Percentiles rank a stretch among this genome's conserved stretches.
These are phyloP conservation scores for Phytophthora kernoviae DNA, from an alignment of 352 stramenopile species.

Conservation along the genomic window DNA sequence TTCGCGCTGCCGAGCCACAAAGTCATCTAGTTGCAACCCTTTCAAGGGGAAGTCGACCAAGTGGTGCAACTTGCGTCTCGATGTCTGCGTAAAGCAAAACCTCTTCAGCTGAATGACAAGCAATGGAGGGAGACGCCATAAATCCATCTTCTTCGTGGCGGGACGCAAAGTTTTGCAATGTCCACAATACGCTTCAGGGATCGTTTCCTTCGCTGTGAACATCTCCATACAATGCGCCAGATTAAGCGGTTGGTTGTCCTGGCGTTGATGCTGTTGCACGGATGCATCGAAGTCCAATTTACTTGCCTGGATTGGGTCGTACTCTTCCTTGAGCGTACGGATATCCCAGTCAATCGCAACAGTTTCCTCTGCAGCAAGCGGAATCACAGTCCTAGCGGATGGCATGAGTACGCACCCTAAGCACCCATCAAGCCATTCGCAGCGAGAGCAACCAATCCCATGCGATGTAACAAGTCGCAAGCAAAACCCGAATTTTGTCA, in stretches of 20 bases:
- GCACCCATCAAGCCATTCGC: slow-evolving; percentile 88
- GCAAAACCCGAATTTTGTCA: slow-evolving; percentile 86
- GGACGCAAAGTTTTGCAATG: slow-evolving; percentile 91
- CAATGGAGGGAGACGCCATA: slow-evolving; percentile 97
- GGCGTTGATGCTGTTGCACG: slow-evolving; percentile 62
- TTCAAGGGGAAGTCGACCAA: slow-evolving; percentile 96
- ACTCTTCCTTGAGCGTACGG: slow-evolving; percentile 85
- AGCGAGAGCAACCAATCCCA: slow-evolving; percentile 86
- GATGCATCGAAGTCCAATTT: slow-evolving; percentile 77
- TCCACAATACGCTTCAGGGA: slow-evolving; percentile 81
- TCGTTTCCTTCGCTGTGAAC: slow-evolving; percentile 83
- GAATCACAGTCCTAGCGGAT: slow-evolving; percentile 43
- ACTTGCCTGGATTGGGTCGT: slow-evolving; percentile 84
- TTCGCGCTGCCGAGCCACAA: slow-evolving; percentile 69
- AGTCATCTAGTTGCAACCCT: slow-evolving; percentile 89
- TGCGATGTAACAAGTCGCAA: slow-evolving; percentile 81
- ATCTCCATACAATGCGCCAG: slow-evolving; percentile 86
- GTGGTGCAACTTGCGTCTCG: slow-evolving; percentile 95
- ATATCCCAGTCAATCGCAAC: slow-evolving; percentile 92
- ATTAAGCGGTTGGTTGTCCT: slow-evolving; percentile 84
- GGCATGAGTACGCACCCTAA: slow-evolving; percentile 83
- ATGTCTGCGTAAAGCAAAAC: slow-evolving; percentile 97
- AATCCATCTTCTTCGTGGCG: slow-evolving; percentile 95
- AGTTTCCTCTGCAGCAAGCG: slow-evolving; percentile 75
- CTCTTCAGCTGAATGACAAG: slow-evolving; percentile 99